Evolutionary conservation across 1,284 basidiomycete species (phyloP).

Genomic region (Cryptococcus sp.): DNA sequence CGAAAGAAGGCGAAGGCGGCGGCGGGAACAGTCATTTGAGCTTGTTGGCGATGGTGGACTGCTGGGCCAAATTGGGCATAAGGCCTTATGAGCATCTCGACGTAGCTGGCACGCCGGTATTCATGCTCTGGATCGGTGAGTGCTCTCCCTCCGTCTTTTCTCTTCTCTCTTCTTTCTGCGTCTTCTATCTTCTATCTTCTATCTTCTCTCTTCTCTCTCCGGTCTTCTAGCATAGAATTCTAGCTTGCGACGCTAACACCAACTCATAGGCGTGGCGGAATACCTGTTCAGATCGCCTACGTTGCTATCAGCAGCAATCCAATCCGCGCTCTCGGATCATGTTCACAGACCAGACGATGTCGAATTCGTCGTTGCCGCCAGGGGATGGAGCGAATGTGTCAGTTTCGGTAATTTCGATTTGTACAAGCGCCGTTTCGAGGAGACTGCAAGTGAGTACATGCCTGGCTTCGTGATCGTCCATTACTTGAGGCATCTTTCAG

Average conservation of each 20-base stretch:
- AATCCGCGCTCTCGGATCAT: slow-evolving; percentile 75
- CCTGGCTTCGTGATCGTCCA: not conserved
- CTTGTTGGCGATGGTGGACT: slow-evolving; percentile 98
- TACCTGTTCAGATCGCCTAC: slow-evolving; percentile 77
- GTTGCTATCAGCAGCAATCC: slow-evolving; percentile 68
- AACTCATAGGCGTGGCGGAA: slow-evolving; percentile 72
- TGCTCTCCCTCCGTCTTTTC: slow-evolving; percentile 3
- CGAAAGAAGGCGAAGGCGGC: not conserved
- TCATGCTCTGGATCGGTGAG: slow-evolving; percentile 86
- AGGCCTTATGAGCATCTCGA: slow-evolving; percentile 89
- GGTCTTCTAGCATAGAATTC: too few relatives aligned
- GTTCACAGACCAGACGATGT: slow-evolving; percentile 85
- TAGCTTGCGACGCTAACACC: not conserved
- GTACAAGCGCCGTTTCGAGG: slow-evolving; percentile 77
- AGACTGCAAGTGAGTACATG: slow-evolving; percentile 63
- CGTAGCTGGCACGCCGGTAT: slow-evolving; percentile 93
- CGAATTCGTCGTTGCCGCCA: slow-evolving; percentile 89
- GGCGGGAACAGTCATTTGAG: slow-evolving; percentile 83
- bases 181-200: too few relatives aligned
- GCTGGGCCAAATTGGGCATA: slow-evolving; percentile 86
- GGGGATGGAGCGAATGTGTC: slow-evolving; percentile 97
- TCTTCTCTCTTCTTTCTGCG: not conserved
- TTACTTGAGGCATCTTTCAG: not conserved
- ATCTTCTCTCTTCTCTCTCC: too few relatives aligned
- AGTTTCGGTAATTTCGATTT: slow-evolving; percentile 89